Base-by-base conservation (phyloP, 2,329 filamentous ascomycete genomes). In the Microsporum ferrugineum region DNA sequence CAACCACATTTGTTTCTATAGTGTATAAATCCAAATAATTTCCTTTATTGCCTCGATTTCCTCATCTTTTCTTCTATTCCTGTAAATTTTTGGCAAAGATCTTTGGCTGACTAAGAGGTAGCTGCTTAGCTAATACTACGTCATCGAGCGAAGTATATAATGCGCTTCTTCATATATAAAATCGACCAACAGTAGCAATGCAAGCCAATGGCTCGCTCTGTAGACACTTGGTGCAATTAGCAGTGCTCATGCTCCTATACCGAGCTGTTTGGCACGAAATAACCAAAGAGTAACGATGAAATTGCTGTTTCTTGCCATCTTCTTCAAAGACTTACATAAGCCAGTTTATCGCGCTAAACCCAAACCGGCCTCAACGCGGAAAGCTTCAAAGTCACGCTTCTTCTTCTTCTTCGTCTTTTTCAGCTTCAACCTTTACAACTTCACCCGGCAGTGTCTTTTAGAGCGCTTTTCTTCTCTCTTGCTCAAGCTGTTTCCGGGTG, bases 21-120 rank as follows among this genome's bases (percentile, higher is more conserved):
- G 51, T 55, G 51, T 55, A 55, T 55, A 55, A 55, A 55, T 55
- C 31, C 33, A 14, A 55, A 29, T 55, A 55, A 55, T 55, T 55
- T 12, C 27, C 10, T 51, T 51, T 10, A 29, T 31, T 10, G 10
- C 10, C 10, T 43, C 7, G 14, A 43, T 43, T 43, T n/a, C 23
- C 8, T 33, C 27, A 29, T 51, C 45, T 3, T 45, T 51, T 53
- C 27, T 17, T 34, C 29, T 31, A 27, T 53, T 55, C 10, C 12
- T 31, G n/a, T 49, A 33, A 33, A 14, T 51, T 12, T 12, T 7
- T 34, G 31, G 2, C 33, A 36, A 17, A 36, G 5, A 29, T 31
- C 10, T 5, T 31, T 23, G 3, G 39, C 31, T 55, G 5, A 55
- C 51, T 55, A 55, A 55, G 33, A 33, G 0, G 39, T n/a, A n/a